Evolutionary conservation across 2,329 filamentous ascomycete species (phyloP), one percentile per base, ranked within the genome.

Genomic region (Aspergillus fijiensis): DNA sequence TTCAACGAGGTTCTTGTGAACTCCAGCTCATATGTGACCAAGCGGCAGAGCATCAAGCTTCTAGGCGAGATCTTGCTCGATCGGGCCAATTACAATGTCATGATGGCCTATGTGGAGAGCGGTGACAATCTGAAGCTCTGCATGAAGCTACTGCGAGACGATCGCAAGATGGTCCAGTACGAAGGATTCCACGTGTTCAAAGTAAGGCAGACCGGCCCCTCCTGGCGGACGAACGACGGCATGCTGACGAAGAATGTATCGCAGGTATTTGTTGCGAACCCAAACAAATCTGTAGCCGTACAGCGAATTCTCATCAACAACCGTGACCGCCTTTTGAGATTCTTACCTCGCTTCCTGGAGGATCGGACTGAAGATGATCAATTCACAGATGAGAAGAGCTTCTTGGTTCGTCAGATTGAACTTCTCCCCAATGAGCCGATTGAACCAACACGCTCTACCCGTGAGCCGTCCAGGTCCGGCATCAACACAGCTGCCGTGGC

Each of bases 151-250:
- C 81, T 99, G 62, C 89, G 92, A 67, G 95, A 98, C 75, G 94
- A 98, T 76, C 87, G 94, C 68, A 95, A 96, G 77, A 99, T 99
- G 93, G 95, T 99, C 63, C 95, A 98, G 77, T 99, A 99, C 75
- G 95, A 99, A 76, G 95, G 93, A 7, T 99, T 99, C 76, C 95
- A 99, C 74, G 94, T 99, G 48, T 99, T 99, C 84, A 99, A 99
- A 82, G 85, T 87, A 71, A 62, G 68, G 39, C 39, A 45, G 39
- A 45, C 39, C 16, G 39, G 55, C 14, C 12, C 49, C 47, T 51
- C 35, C 21, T 11, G 35, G 29, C 10, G 35, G 48, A 45, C 47
- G 21, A 11, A 1, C 16, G 27, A 16, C 54, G 57, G n/a, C 57
- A 50, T 47, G 25, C 63, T 73, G 56, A 74, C 65, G 23, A 55